These are phyloP conservation scores for Bipolaris gigantea DNA, from an alignment of 2,329 filamentous ascomycete genomes.

Conservation along the genomic window DNA sequence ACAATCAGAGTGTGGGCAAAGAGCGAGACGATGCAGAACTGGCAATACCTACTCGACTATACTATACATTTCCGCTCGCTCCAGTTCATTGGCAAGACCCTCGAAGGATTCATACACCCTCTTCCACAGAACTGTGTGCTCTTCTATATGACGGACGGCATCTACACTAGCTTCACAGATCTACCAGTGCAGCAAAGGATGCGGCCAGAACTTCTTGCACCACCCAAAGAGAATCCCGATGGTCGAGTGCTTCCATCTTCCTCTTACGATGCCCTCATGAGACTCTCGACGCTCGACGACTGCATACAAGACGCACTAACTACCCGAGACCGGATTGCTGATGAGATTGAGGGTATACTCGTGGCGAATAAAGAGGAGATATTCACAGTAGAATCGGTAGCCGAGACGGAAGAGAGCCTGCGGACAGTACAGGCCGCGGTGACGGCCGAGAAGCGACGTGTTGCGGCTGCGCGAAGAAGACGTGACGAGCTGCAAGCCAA, in stretches of 20 bases:
- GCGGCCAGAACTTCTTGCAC: constrained; percentile 32
- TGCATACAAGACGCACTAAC: constrained; percentile 87
- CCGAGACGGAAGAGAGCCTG: constrained; percentile 50
- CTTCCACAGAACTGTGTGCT: constrained; percentile 81
- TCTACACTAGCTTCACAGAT: constrained; percentile 76
- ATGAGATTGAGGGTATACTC: constrained; percentile 69
- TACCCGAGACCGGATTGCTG: constrained; percentile 71
- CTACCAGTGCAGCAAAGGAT: constrained; percentile 55
- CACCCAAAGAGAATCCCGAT: constrained; percentile 48
- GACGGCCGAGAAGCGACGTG: constrained; percentile 64
- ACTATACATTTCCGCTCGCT: constrained; percentile 70
- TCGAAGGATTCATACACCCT: constrained; percentile 64
- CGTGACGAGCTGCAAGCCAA: constrained; percentile 70
- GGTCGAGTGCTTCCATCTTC: constrained; percentile 64
- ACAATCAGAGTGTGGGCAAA: constrained; percentile 75
- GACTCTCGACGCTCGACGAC: constrained; percentile 82
- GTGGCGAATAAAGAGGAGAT: constrained; percentile 45
- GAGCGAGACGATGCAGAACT: constrained; percentile 55
- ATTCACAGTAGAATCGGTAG: constrained; percentile 39
- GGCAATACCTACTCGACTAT: constrained; percentile 72
- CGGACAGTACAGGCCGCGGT: constrained; percentile 57
- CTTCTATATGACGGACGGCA: constrained; percentile 82
- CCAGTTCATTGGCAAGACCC: constrained; percentile 73
- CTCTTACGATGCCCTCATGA: constrained; percentile 86
- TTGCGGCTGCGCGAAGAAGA: constrained; percentile 63